Evolutionary conservation across 164 flowering plant genomes (phyloP), one percentile per base, ranked within the genome.

Genomic region (Amborella trichopoda): DNA sequence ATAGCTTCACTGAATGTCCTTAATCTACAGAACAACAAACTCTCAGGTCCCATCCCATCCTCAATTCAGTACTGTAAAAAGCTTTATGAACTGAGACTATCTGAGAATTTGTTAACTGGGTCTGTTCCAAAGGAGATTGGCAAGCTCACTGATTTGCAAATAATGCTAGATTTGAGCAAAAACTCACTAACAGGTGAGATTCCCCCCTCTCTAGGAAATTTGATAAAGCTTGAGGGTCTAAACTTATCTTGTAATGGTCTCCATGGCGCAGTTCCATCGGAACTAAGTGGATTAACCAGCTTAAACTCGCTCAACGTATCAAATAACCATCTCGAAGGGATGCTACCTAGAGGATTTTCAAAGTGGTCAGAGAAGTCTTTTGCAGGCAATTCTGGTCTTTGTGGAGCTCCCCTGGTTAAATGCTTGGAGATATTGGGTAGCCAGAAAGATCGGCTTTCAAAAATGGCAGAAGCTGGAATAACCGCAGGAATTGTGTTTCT

Each of bases 241-340:
- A 80, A 91, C 46, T 77, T 91, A 11, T 91, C 98, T 13, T 66
- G 41, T 60, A 91, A 91, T 52, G 68, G 69, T 21, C 79, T 91
- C 36, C 42, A 63, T 49, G 98, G 95, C 19, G 39, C 69, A 46
- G 59, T 91, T 0, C 93, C 96, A 21, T 5, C 57, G 25, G 70
- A 93, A 46, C 78, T 90, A 23, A 83, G 75, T 44, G 67, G 54
- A 41, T 66, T 91, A 38, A 80, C 83, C 1, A 91, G 96, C 62
- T 80, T 91, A 24, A 78, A 80, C 52, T 60, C 37, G 28, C 65
- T 91, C 3, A 80, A 91, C 64, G 56, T 91, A 32, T 86, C 98
- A 43, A 58, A 65, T 23, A 91, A 91, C 56, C 70, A 60, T 57
- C 87, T 91, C 44, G 59, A 62, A 33, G 98, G 94, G 18, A 55